Evolutionary conservation across 2,329 filamentous ascomycete genomes (phyloP).

Genomic region (Domatiomyces globalis): DNA sequence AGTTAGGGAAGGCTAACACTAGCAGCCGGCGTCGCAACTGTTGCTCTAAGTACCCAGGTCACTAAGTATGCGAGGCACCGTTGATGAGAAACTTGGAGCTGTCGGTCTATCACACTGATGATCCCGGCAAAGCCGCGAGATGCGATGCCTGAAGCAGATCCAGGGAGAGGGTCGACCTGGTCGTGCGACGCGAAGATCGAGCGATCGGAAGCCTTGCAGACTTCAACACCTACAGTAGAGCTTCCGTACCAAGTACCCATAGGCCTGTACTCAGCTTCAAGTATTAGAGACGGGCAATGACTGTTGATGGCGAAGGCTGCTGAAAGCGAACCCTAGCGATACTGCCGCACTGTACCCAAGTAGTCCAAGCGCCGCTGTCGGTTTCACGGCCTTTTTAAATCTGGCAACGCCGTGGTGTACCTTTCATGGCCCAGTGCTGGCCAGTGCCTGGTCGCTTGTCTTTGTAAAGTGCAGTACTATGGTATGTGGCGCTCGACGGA

Average conservation of each 20-base stretch:
- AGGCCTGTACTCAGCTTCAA: background rate
- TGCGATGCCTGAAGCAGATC: too few species aligned
- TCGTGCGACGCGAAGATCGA: too few species aligned
- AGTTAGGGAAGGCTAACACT: background rate
- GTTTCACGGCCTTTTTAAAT: background rate
- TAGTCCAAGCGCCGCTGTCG: background rate
- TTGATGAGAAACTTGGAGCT: background rate
- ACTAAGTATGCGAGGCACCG: background rate
- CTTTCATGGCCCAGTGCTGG: too few species aligned
- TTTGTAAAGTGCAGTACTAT: background rate
- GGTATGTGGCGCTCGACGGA: background rate
- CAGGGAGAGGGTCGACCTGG: too few species aligned
- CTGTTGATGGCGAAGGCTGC: background rate
- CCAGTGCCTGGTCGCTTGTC: background rate
- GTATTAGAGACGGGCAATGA: background rate
- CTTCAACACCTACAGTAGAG: too few species aligned
- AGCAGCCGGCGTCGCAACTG: background rate
- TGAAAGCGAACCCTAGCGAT: background rate
- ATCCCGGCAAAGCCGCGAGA: background rate
- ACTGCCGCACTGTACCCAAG: background rate
- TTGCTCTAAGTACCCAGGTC: background rate
- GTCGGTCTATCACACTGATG: background rate
- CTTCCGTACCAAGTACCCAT: too few species aligned
- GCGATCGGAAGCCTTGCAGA: too few species aligned
- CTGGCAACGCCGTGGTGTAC: background rate